A percentile compares a stretch with the other conserved stretches of the same genome.
These are phyloP conservation scores for Vinca minor DNA, from an alignment of 257 asterid genomes.

Conservation along the genomic window DNA sequence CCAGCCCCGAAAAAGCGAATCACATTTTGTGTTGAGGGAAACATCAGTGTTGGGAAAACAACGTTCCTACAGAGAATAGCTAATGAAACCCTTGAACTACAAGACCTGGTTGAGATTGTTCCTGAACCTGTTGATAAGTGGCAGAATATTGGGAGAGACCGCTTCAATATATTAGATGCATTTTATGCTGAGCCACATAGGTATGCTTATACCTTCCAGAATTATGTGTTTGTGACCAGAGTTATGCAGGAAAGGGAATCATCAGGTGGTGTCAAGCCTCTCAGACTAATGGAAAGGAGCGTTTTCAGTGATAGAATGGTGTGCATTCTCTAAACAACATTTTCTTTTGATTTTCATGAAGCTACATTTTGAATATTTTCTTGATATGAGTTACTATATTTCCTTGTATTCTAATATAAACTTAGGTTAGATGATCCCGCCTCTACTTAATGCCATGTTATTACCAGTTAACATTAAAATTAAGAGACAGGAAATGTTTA, in stretches of 20 bases:
- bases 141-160: constrained; percentile 84
- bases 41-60: constrained; percentile 91
- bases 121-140: constrained; percentile 94
- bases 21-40: constrained; percentile 92
- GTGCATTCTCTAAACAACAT: constrained; percentile 6
- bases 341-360: not conserved
- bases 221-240: constrained; percentile 87
- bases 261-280: constrained; percentile 74
- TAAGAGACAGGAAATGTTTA: not conserved
- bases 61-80: constrained; percentile 90
- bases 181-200: constrained; percentile 89
- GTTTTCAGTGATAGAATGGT: constrained; percentile 99
- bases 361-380: no score
- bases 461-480: not conserved
- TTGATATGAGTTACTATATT: not conserved
- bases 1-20: constrained; percentile 49
- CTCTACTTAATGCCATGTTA: not conserved
- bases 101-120: constrained; percentile 88
- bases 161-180: constrained; percentile 83
- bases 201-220: constrained; percentile 94
- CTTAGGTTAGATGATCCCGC: not conserved
- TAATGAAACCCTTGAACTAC: constrained; percentile 82
- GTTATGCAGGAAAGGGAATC: constrained; percentile 93
- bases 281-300: constrained; percentile 90
- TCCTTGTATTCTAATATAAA: not conserved